Evolutionary conservation across 441 rosid species (phyloP), one percentile per base, ranked within the genome.

Genomic region (Kokia cookei): DNA sequence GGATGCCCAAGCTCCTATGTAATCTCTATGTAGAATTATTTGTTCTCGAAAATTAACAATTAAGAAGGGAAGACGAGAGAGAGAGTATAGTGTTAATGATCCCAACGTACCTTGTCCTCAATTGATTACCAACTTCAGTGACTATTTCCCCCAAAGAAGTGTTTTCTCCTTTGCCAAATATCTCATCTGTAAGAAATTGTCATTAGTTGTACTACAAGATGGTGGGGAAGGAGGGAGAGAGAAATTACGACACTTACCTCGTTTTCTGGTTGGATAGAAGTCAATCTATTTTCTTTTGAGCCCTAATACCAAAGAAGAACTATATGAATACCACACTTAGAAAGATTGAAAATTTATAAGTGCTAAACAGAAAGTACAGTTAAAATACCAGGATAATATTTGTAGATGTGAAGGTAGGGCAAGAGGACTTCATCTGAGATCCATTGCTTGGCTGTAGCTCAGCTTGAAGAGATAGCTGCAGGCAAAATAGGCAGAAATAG

Each of bases 281-380:
- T 85, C 79, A 75, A 65, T 90, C 89, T 89, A 69, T 93, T 95
- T 87, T 95, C 99, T 88, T 95, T 95, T 80, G 88, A 85, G 82
- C 90, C 93, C 99, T 95, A 82, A 68, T 73, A 82, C 78, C 84
- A 82, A 77, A 67, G 79, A 80, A 76, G 54, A 65, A 80, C 79
- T 55, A 82, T 80, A 60, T 85, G 75, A 85, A 67, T 70, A 84
- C 22, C 50, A 48, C 58, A 80, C 48, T 32, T 73, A 77, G 50
- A 53, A 65, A 77, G 77, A 43, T 43, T 17, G 7, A 55, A 68
- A 75, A 73, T 8, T 63, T 15, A 35, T n/a, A 27, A 22, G 35
- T 5, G 62, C 22, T 73, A 76, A 73, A 75, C 35, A 32, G 9
- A 55, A 75, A 58, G 47, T 40, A 29, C 9, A 58, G 69, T 68